A percentile compares a stretch with the other conserved stretches of the same genome.
Evolutionary conservation across 345 rosid genomes (phyloP).

Genomic region (Acer negundo): DNA sequence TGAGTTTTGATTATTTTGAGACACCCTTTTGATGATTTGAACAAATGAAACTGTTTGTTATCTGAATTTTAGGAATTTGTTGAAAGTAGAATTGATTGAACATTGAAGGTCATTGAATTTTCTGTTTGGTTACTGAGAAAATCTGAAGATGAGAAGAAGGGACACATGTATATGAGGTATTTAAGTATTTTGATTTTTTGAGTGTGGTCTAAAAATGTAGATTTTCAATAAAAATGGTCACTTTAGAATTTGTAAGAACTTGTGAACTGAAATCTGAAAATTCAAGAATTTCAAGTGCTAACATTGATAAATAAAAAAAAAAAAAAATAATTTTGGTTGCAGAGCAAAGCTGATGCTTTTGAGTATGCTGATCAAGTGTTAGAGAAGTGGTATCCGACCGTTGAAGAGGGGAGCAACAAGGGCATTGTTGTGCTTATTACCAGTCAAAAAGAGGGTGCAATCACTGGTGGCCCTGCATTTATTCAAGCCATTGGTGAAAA

Average conservation of each 20-base stretch:
- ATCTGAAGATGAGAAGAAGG: not conserved
- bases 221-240: too few relatives aligned
- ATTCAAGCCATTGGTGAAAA: constrained; percentile 84
- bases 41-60: not conserved
- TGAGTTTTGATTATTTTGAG: not conserved
- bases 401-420: constrained; percentile 86
- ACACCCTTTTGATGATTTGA: constrained; percentile 8
- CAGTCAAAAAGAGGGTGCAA: constrained; percentile 95
- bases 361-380: constrained; percentile 97
- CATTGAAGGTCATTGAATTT: not conserved
- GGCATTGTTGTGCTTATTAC: constrained; percentile 92
- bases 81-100: too few relatives aligned
- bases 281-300: not conserved
- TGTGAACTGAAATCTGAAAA: not conserved
- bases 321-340: constrained; percentile 24
- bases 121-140: constrained; percentile 2
- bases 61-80: not conserved
- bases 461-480: constrained; percentile 96
- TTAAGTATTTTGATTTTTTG: too few relatives aligned
- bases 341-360: constrained; percentile 99
- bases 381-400: constrained; percentile 88
- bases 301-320: not conserved
- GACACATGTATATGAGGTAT: too few relatives aligned
- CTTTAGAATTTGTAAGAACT: too few relatives aligned
- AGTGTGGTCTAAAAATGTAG: too few relatives aligned